phyloP scores from a whole-genome alignment of 306 rosid species.

The Casuarina glauca region DNA sequence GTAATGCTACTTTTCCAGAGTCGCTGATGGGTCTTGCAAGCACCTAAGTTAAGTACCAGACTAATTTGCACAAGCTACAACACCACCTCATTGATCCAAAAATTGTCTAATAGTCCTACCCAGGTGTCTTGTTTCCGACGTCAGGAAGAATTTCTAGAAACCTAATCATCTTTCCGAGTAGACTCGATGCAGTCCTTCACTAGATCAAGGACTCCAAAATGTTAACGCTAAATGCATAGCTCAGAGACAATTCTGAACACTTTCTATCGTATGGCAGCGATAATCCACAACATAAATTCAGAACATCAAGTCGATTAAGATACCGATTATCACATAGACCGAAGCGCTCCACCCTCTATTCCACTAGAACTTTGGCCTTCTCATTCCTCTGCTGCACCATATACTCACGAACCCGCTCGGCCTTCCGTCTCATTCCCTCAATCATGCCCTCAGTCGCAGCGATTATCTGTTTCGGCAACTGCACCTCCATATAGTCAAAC shows the following conservation, averaged over 20 bases:
- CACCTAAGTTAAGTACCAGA: background rate
- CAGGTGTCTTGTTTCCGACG: background rate
- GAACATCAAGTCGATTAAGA: background rate
- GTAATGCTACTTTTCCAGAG: background rate
- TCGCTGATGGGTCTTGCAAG: background rate
- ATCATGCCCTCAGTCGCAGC: slow-evolving; percentile 62
- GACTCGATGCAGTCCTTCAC: background rate
- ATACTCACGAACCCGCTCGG: slow-evolving; percentile 52
- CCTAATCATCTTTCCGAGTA: background rate
- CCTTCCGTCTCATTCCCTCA: slow-evolving; percentile 52
- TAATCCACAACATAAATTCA: background rate
- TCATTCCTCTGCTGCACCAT: slow-evolving; percentile 38
- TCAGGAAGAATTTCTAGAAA: background rate
- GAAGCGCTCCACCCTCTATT: slow-evolving; percentile 9
- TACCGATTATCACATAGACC: background rate
- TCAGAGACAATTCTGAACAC: background rate
- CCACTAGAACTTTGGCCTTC: slow-evolving; percentile 26
- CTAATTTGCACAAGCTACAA: background rate
- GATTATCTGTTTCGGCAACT: slow-evolving; percentile 59
- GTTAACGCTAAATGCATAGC: background rate
- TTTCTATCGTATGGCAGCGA: background rate
- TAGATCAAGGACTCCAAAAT: background rate
- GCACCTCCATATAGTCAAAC: slow-evolving; percentile 68
- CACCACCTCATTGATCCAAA: background rate
- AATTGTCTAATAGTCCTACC: background rate